These are phyloP conservation scores for Jasminum sambac DNA, from an alignment of 257 asterid species.

Conservation along the genomic window DNA sequence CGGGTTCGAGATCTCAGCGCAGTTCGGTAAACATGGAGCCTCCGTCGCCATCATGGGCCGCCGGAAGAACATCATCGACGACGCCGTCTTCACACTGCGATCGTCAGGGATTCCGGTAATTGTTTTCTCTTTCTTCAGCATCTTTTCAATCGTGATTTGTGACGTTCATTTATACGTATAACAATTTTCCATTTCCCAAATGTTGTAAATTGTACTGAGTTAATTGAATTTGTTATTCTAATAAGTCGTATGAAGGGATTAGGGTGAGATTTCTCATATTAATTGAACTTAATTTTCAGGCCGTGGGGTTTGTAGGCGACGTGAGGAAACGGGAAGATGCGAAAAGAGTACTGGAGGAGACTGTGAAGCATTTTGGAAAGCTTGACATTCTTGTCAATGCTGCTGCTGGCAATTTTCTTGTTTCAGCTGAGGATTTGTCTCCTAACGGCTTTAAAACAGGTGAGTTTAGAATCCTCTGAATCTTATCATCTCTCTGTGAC, in stretches of 20 bases:
- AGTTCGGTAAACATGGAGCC: slow-evolving; percentile 78
- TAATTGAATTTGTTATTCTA: neutral
- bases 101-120: slow-evolving; percentile 69
- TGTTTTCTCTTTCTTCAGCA: neutral
- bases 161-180: neutral
- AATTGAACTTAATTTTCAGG: slow-evolving; percentile 33
- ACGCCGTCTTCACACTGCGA: slow-evolving; percentile 62
- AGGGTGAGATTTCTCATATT: neutral
- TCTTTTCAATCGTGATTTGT: neutral
- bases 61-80: slow-evolving; percentile 54
- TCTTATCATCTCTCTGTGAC: neutral
- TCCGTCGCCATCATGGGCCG: slow-evolving; percentile 82
- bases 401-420: slow-evolving; percentile 87
- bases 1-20: slow-evolving; percentile 64
- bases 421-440: slow-evolving; percentile 73
- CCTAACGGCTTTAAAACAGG: slow-evolving; percentile 87
- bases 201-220: neutral
- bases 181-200: no score
- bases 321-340: slow-evolving; percentile 79
- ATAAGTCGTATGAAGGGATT: neutral
- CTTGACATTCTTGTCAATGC: slow-evolving; percentile 86
- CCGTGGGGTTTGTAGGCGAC: slow-evolving; percentile 77
- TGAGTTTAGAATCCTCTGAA: slow-evolving; percentile 11
- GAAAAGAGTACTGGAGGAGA: slow-evolving; percentile 59
- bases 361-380: slow-evolving; percentile 71